Base-by-base conservation (phyloP, 1,284 basidiomycete genomes). In the Ganoderma sinense region DNA sequence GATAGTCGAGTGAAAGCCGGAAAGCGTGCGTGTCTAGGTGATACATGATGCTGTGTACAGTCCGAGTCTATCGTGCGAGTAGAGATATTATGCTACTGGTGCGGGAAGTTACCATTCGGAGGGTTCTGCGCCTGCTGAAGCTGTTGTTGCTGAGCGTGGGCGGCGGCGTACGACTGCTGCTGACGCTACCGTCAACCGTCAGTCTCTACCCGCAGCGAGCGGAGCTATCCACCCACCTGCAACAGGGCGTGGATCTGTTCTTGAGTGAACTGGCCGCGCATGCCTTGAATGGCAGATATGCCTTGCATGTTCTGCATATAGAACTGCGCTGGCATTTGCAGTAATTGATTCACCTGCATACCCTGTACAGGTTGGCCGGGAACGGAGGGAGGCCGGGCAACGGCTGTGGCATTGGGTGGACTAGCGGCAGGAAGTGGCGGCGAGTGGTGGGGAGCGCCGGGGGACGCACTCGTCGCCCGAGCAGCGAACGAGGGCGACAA, bases 351-450 rank as follows among this genome's bases (percentile, higher is more conserved):
- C 64, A 73, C 62, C 13, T 69, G 65, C 36, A 72, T 65, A 20
- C 69, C 68, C 48, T 76, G 74, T 26, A 68, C 64, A 16, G 71
- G 65, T 29, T 76, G 76, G 6, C 78, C 74, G 56, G 78, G 77
- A 2, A 78, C 77, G 11, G 78, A 78, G 10, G 78, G 74, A 18
- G 79, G 78, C 4, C 78, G 75, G 0, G 76, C 74, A 2, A 75
- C 71, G 3, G 31, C 69, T 31, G 58, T 58, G 11, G 69, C 71
- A 40, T 75, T 75, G 18, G 70, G 67, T 6, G 75, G 72, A 29
- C 74, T 74, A 6, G 75, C 74, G 10, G 75, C 69, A 2, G 71
- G 72, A 23, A 74, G 71, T 11, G 77, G 78, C 13, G 78, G 77
- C 23, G 78, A 77, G 58, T 77, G 77, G 20, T 79, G 78, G 0